Evolutionary conservation across 768 basidiomycete species (phyloP).

Genomic region (Termitomyces sp.): DNA sequence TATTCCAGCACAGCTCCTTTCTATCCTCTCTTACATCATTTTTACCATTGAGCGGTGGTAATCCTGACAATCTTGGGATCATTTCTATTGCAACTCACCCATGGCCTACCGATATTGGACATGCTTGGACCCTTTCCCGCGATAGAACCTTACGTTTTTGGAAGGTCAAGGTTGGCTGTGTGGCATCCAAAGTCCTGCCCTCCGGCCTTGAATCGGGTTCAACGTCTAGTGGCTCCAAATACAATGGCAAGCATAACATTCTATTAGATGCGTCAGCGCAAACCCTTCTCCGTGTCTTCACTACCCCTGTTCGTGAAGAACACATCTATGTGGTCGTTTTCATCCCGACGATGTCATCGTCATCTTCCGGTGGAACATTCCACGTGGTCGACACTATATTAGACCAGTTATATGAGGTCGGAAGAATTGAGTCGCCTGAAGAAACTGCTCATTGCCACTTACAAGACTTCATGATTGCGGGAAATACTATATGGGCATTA

Average conservation of each 20-base stretch:
- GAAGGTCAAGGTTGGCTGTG: slow-evolving; percentile 71
- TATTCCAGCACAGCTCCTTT: slow-evolving; percentile 62
- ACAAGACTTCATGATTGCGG: slow-evolving; percentile 68
- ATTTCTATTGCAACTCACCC: slow-evolving; percentile 69
- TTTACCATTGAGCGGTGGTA: slow-evolving; percentile 45
- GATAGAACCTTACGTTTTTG: slow-evolving; percentile 83
- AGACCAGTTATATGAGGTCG: slow-evolving; percentile 55
- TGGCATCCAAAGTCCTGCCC: slow-evolving; percentile 54
- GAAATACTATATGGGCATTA: slow-evolving; percentile 53
- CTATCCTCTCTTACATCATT: slow-evolving; percentile 63
- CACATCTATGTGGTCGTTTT: slow-evolving; percentile 65
- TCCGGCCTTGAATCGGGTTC: slow-evolving; percentile 26
- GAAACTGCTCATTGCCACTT: slow-evolving; percentile 64
- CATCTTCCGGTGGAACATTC: slow-evolving; percentile 76
- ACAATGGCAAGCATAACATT: slow-evolving; percentile 30
- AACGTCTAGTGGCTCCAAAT: slow-evolving; percentile 15
- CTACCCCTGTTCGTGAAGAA: slow-evolving; percentile 37
- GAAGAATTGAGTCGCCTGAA: slow-evolving; percentile 52
- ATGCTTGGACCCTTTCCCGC: slow-evolving; percentile 82
- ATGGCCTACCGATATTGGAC: slow-evolving; percentile 67
- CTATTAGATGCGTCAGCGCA: slow-evolving; percentile 58
- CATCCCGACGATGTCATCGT: slow-evolving; percentile 58
- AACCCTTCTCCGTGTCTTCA: slow-evolving; percentile 61
- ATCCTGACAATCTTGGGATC: slow-evolving; percentile 49
- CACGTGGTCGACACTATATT: slow-evolving; percentile 50